Base-by-base conservation (phyloP, 2,329 filamentous ascomycete genomes). In the Pseudogymnoascus sp. region DNA sequence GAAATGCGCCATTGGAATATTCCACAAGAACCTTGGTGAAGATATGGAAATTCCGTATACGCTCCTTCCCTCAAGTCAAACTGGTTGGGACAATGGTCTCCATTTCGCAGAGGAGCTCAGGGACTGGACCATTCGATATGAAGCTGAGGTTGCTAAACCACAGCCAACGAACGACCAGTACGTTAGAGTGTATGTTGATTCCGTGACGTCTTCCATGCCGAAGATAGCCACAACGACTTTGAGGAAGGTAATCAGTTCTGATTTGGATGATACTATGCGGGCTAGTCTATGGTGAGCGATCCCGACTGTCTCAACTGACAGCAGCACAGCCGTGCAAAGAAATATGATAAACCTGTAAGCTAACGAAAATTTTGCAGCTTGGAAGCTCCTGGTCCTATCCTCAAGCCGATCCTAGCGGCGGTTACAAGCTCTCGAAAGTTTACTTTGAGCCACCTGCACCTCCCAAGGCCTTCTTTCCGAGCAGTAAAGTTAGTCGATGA, bases 131-230 rank as follows among this genome's bases (percentile, higher is more conserved):
- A 41, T 67, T 39, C 43, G 28, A 37, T 69, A 71, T 68, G 69
- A 72, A 57, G n/a, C 36, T 34, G 61, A 39, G 1, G 69, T 69
- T 62, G 69, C 69, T 57, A 69, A 60, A 60, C 69, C 69, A 31
- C 64, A 62, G 25, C 39, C 60, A 28, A 68, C 69, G 19, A 68
- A 69, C 23, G 68, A 79, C 65, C 74, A 78, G 65, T 79, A 79
- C 63, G 77, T 78, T 21, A 74, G 76, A 28, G 77, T 78, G 3
- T 79, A 77, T 71, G 77, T 73, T 31, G 76, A 75, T 65, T 76
- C 73, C 63, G 68, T 14, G 69, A 69, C 6, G 68, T 68, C 13
- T 60, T 62, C 19, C 69, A 65, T 67, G 65, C 62, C 64, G 36
- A 28, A 54, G 34, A n/a, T 60, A 25, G 14, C 65, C 14, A 65